These are phyloP conservation scores for Begonia masoniana DNA, from an alignment of 306 rosid genomes.

Conservation along the genomic window DNA sequence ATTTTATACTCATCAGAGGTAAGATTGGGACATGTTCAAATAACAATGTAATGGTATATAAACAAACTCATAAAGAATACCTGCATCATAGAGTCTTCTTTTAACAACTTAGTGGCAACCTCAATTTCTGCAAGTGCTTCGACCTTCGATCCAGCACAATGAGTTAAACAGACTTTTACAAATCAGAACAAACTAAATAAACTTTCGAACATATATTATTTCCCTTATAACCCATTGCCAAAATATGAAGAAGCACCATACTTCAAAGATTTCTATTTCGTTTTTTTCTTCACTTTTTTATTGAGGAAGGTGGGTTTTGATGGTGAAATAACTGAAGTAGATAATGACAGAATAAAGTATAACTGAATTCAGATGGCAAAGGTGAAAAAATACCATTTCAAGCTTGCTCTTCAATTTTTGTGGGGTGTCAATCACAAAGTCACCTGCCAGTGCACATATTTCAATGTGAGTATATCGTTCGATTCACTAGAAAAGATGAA, in stretches of 20 bases:
- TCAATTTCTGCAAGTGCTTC: constrained; percentile 92
- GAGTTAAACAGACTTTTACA: neutral
- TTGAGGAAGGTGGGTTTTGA: neutral
- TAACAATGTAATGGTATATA: too few species aligned
- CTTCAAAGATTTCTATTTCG: neutral
- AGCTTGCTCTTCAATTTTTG: constrained; percentile 77
- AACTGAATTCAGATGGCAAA: neutral
- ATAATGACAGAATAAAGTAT: neutral
- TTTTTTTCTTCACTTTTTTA: neutral
- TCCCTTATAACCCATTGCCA: neutral
- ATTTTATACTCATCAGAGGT: too few species aligned
- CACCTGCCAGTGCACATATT: constrained; percentile 40
- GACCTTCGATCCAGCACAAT: constrained; percentile 44
- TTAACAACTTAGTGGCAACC: constrained; percentile 77
- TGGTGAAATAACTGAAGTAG: constrained; percentile 6
- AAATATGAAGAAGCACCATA: neutral
- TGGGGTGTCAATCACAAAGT: constrained; percentile 81
- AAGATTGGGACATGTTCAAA: constrained; percentile 2
- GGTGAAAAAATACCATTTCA: constrained; percentile 63
- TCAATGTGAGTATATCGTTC: neutral
- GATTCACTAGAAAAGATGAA: neutral
- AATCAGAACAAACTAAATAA: neutral
- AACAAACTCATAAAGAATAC: constrained; percentile 23
- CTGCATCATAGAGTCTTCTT: constrained; percentile 44
- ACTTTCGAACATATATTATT: neutral